Conservation (phyloP, 1,284 basidiomycete species). For the Ceratobasidium sp. region DNA sequence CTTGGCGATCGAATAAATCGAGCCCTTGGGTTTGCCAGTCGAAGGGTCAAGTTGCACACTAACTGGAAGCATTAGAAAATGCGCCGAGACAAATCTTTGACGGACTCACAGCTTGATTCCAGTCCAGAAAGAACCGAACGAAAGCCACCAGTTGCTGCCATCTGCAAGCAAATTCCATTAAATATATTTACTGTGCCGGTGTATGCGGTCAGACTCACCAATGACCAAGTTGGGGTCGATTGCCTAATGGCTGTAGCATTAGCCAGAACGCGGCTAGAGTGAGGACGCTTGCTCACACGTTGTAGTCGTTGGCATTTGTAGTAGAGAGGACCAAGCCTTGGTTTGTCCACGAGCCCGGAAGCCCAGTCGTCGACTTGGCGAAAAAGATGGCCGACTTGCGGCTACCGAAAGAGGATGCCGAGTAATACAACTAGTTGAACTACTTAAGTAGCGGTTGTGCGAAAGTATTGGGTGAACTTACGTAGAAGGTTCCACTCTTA, state of each 20-base stretch:
- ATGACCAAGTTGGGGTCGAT: slow-evolving; percentile 55
- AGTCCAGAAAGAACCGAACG: slow-evolving; percentile 41
- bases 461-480: no score
- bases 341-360: slow-evolving; percentile 55
- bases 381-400: slow-evolving; percentile 45
- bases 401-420: slow-evolving; percentile 45
- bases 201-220: not conserved
- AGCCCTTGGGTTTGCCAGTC: slow-evolving; percentile 54
- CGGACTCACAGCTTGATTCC: slow-evolving; percentile 49
- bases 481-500: slow-evolving; percentile 55
- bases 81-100: not conserved
- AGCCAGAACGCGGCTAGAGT: not conserved
- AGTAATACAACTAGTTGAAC: slow-evolving; percentile 46
- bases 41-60: slow-evolving; percentile 45
- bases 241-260: slow-evolving; percentile 49
- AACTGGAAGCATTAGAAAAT: not conserved
- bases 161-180: slow-evolving; percentile 17
- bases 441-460: not conserved
- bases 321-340: slow-evolving; percentile 59
- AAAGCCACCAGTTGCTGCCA: slow-evolving; percentile 40
- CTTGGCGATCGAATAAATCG: slow-evolving; percentile 54
- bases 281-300: slow-evolving; percentile 49
- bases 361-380: slow-evolving; percentile 41
- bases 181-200: not conserved
- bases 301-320: slow-evolving; percentile 53